Conservation (phyloP, 2,329 filamentous ascomycete genomes). For the Coniella vitis region DNA sequence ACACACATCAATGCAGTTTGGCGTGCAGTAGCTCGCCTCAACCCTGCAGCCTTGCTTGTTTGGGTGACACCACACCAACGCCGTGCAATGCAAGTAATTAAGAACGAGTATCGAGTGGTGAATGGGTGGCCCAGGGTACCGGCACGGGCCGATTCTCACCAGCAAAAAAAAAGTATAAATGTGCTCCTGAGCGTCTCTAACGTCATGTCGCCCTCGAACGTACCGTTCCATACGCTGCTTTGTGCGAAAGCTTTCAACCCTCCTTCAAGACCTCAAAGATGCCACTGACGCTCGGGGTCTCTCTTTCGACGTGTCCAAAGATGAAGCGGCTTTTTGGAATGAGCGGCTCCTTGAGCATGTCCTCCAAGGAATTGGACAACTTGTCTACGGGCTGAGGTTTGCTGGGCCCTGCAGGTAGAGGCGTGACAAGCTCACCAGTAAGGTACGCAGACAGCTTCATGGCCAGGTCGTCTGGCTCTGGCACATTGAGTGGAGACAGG, state of each 20-base stretch:
- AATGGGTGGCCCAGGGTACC: background rate
- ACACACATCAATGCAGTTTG: background rate
- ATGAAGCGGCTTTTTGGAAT: slow-evolving; percentile 4
- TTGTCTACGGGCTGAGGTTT: background rate
- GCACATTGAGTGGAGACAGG: slow-evolving; percentile 9
- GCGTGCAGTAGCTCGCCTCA: background rate
- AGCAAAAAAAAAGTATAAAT: too few species aligned
- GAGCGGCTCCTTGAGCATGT: slow-evolving; percentile 13
- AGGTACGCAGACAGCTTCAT: slow-evolving; percentile 13
- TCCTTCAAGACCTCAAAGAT: slow-evolving; percentile 16
- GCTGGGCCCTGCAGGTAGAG: background rate
- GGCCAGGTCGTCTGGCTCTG: slow-evolving; percentile 11
- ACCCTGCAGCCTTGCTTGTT: background rate
- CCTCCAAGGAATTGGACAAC: slow-evolving; percentile 5
- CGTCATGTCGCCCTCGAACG: background rate
- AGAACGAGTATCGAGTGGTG: background rate
- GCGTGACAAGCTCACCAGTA: slow-evolving; percentile 1
- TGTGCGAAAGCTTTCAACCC: background rate
- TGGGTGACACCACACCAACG: background rate
- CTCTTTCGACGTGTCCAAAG: slow-evolving; percentile 8
- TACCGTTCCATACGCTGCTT: background rate
- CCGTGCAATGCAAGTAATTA: slow-evolving; percentile 9
- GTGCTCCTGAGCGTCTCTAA: background rate
- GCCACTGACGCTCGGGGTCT: slow-evolving; percentile 7
- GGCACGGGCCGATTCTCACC: background rate